Evolutionary conservation across 768 basidiomycete species (phyloP).

Genomic region (Hirschioporus abietinus): DNA sequence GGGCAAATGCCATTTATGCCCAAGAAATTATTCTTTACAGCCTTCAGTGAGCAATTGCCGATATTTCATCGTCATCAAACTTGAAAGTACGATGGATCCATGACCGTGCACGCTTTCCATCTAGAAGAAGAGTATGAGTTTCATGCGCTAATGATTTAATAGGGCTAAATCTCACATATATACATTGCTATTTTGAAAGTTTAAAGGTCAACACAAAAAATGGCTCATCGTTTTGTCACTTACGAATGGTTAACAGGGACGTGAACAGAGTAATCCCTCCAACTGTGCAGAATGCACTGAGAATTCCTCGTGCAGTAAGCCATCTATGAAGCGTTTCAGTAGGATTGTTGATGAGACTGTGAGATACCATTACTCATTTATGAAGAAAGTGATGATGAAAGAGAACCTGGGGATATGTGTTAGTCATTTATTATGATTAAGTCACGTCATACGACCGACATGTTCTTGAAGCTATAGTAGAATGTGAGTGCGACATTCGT

Average conservation of each 20-base stretch:
- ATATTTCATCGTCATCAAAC: conserved; percentile 6
- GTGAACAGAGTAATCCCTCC: conserved; percentile 8
- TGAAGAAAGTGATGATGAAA: conserved; percentile 9
- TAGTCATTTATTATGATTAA: background rate
- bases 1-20: background rate
- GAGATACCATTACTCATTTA: conserved; percentile 5
- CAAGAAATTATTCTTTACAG: background rate
- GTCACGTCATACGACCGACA: background rate
- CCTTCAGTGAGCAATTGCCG: background rate
- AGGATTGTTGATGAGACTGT: background rate
- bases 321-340: background rate
- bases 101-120: conserved; percentile 9
- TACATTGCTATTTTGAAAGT: background rate
- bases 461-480: background rate
- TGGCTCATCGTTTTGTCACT: background rate
- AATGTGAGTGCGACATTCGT: background rate
- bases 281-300: conserved; percentile 8
- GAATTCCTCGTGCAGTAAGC: conserved; percentile 5
- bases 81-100: conserved; percentile 8
- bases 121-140: background rate
- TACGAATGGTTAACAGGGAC: conserved; percentile 6
- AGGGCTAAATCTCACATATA: background rate
- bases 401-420: background rate
- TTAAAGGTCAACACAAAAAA: background rate
- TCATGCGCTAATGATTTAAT: background rate